Conservation (phyloP, 2,329 filamentous ascomycete genomes). For the Aspergillus vadensis region DNA sequence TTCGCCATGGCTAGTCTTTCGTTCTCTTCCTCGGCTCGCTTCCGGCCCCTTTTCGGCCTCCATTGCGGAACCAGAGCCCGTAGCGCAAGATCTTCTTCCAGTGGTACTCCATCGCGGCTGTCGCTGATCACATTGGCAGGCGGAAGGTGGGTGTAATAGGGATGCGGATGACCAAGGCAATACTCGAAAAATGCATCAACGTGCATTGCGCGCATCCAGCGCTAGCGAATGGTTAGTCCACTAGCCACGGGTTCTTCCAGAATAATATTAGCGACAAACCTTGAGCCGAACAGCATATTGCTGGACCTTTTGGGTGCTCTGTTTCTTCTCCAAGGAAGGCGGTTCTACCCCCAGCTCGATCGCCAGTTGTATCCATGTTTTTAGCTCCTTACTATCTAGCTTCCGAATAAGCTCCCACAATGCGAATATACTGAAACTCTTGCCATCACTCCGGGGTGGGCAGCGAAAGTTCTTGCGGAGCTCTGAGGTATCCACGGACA, state of each 20-base stretch:
- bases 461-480: constrained; percentile 75
- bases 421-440: constrained; percentile 75
- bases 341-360: constrained; percentile 85
- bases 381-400: constrained; percentile 79
- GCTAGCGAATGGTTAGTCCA: constrained; percentile 49
- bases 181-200: constrained; percentile 95
- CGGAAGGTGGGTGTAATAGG: constrained; percentile 79
- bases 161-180: constrained; percentile 72
- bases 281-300: constrained; percentile 92
- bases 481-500: constrained; percentile 68
- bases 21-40: constrained; percentile 61
- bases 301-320: constrained; percentile 90
- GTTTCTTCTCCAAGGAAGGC: constrained; percentile 76
- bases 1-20: constrained; percentile 60
- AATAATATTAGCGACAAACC: constrained; percentile 51
- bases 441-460: constrained; percentile 84
- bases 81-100: constrained; percentile 87
- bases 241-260: not conserved
- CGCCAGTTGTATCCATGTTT: constrained; percentile 88
- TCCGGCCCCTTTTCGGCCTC: constrained; percentile 61
- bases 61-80: constrained; percentile 78
- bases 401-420: constrained; percentile 78
- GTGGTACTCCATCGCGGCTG: constrained; percentile 75
- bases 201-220: constrained; percentile 97
- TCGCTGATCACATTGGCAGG: constrained; percentile 62